Evolutionary conservation across 768 basidiomycete genomes (phyloP).

Genomic region (Suillus lakei): DNA sequence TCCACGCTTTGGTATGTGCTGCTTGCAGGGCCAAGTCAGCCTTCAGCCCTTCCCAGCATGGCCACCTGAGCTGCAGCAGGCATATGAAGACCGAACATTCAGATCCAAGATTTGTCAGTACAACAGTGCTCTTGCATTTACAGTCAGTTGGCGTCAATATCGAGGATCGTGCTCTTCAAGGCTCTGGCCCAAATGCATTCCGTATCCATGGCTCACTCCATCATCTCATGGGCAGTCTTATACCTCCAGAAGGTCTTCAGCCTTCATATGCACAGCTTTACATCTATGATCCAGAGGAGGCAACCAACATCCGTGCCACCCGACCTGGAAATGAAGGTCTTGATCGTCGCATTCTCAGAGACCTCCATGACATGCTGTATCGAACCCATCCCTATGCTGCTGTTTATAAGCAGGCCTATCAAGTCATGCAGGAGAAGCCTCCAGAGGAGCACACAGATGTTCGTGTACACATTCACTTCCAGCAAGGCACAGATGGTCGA

Average conservation of each 20-base stretch:
- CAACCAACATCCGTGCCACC: constrained; percentile 30
- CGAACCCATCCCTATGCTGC: constrained; percentile 30
- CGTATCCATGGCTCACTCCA: constrained; percentile 40
- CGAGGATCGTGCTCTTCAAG: constrained; percentile 33
- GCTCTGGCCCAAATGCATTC: constrained; percentile 40
- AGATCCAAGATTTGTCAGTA: constrained; percentile 43
- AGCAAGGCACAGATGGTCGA: constrained; percentile 30
- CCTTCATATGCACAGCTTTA: constrained; percentile 47
- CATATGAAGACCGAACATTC: constrained; percentile 31
- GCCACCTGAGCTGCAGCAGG: constrained; percentile 17
- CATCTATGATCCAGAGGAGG: constrained; percentile 42
- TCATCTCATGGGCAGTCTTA: constrained; percentile 41
- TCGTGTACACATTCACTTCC: constrained; percentile 7
- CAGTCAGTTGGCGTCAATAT: constrained; percentile 38
- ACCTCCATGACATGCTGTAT: constrained; percentile 30
- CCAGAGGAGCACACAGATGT: too few species aligned
- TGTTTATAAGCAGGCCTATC: too few species aligned
- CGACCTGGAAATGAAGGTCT: constrained; percentile 26
- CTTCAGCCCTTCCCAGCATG: constrained; percentile 24
- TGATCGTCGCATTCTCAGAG: constrained; percentile 20
- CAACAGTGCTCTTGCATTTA: constrained; percentile 47
- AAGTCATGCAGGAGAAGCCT: too few species aligned
- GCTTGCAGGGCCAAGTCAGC: constrained; percentile 29
- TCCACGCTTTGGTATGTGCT: constrained; percentile 31
- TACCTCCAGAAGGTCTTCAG: constrained; percentile 19